Conservation (phyloP, 1,284 basidiomycete species). For the Meripilus lineatus region DNA sequence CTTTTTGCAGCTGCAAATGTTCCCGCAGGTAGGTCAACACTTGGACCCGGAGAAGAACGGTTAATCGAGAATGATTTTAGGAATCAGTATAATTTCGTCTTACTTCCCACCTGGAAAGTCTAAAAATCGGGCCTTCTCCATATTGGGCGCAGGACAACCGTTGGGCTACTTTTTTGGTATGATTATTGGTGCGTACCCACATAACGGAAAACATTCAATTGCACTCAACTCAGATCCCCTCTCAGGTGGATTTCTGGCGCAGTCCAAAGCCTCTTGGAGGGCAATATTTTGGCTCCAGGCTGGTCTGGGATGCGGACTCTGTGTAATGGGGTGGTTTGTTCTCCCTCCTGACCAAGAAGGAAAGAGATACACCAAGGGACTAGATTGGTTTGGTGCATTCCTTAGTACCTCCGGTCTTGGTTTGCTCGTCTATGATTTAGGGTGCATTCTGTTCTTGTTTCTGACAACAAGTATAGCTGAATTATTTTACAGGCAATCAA, state of each 20-base stretch:
- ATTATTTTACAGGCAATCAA: conserved; percentile 26
- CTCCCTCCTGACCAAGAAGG: conserved; percentile 16
- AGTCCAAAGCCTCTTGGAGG: conserved; percentile 29
- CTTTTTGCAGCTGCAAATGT: conserved; percentile 22
- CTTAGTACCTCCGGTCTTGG: conserved; percentile 29
- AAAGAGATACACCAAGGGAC: conserved; percentile 27
- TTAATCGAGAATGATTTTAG: conserved; percentile 8
- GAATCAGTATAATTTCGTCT: conserved; percentile 24
- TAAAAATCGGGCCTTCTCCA: conserved; percentile 28
- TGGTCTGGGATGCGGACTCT: conserved; percentile 26
- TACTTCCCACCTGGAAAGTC: conserved; percentile 22
- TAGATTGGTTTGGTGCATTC: conserved; percentile 32
- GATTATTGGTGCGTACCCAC: conserved; percentile 26
- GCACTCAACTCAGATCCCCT: not conserved
- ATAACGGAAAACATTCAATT: not conserved
- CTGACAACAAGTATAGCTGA: not conserved
- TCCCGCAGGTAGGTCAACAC: conserved; percentile 19
- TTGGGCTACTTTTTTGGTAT: conserved; percentile 31
- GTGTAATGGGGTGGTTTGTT: conserved; percentile 23
- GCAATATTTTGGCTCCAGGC: conserved; percentile 32
- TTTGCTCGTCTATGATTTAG: conserved; percentile 29
- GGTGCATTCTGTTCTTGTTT: conserved; percentile 26
- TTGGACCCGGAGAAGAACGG: too few relatives aligned
- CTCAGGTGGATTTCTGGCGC: conserved; percentile 26
- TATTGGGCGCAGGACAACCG: conserved; percentile 29